A percentile compares a stretch with the other conserved stretches of the same genome.
phyloP scores from a whole-genome alignment of 164 flowering plant species.

The Stephania yunnanensis region DNA sequence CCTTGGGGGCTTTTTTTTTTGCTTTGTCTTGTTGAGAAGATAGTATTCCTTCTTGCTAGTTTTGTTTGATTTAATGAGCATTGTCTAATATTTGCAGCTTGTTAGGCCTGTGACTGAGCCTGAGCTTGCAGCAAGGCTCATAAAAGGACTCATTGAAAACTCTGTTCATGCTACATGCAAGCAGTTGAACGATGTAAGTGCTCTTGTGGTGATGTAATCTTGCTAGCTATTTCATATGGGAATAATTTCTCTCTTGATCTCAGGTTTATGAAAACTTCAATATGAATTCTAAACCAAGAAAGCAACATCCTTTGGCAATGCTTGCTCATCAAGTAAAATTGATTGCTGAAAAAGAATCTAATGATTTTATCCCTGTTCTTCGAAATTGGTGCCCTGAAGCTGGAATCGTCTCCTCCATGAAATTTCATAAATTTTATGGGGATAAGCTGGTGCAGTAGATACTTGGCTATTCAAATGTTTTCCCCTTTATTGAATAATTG shows the following conservation, averaged over 20 bases:
- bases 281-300: conserved; percentile 31
- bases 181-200: conserved; percentile 37
- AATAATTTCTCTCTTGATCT: conserved; percentile 1
- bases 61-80: neutral
- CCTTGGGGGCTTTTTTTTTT: too few relatives aligned
- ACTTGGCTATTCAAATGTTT: conserved; percentile 1
- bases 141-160: conserved; percentile 35
- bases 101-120: conserved; percentile 17
- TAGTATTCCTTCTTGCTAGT: neutral
- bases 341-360: conserved; percentile 54
- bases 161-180: conserved; percentile 52
- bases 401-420: conserved; percentile 37
- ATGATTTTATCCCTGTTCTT: conserved; percentile 49
- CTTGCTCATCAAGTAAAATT: conserved; percentile 61
- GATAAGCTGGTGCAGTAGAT: conserved; percentile 57
- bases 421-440: conserved; percentile 56
- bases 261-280: conserved; percentile 38
- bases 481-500: conserved; percentile 3
- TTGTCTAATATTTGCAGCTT: conserved; percentile 27
- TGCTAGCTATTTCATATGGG: neutral
- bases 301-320: conserved; percentile 51
- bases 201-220: conserved; percentile 1
- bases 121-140: conserved; percentile 22
- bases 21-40: neutral
- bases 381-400: conserved; percentile 56